Percentiles rank a stretch among this genome's conserved stretches.
Conservation (phyloP, 441 rosid genomes). For the Daphne laureola region DNA sequence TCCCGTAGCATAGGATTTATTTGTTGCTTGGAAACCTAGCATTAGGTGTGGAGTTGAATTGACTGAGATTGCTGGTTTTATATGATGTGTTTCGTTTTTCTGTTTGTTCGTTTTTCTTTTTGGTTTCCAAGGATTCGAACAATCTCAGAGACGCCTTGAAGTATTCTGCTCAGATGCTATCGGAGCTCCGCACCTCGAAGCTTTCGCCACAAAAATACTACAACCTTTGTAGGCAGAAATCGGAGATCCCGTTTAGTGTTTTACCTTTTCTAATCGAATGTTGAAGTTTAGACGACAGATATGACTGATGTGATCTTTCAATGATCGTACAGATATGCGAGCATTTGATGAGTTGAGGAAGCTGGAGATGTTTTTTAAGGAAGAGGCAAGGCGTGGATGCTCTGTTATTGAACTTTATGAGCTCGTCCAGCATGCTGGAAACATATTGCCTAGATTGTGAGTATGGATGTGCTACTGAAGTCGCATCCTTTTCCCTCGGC, state of each 20-base stretch:
- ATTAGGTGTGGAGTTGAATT: slow-evolving; percentile 2
- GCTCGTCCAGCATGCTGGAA: slow-evolving; percentile 97
- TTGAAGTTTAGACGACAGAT: neutral
- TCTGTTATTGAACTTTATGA: slow-evolving; percentile 93
- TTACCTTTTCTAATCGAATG: neutral
- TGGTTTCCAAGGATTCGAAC: slow-evolving; percentile 73
- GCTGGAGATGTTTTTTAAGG: slow-evolving; percentile 88
- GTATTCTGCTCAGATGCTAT: slow-evolving; percentile 97
- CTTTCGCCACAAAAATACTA: slow-evolving; percentile 96
- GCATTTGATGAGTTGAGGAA: slow-evolving; percentile 96
- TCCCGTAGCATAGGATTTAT: neutral
- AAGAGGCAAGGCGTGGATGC: slow-evolving; percentile 90
- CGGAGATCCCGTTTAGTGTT: neutral
- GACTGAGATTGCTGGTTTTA: neutral
- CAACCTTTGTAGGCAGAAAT: slow-evolving; percentile 52
- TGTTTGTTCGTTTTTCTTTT: too few relatives aligned
- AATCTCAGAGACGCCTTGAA: slow-evolving; percentile 93
- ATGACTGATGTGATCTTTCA: neutral
- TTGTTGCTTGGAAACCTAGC: slow-evolving; percentile 15
- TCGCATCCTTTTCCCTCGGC: too few relatives aligned
- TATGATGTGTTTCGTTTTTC: slow-evolving; percentile 4
- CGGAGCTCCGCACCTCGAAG: slow-evolving; percentile 95
- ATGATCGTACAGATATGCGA: slow-evolving; percentile 62
- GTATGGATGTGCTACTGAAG: slow-evolving; percentile 16
- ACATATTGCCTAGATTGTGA: slow-evolving; percentile 93